Evolutionary conservation across 306 rosid genomes (phyloP), one percentile per base, ranked within the genome.

Genomic region (Boehmeria nivea): DNA sequence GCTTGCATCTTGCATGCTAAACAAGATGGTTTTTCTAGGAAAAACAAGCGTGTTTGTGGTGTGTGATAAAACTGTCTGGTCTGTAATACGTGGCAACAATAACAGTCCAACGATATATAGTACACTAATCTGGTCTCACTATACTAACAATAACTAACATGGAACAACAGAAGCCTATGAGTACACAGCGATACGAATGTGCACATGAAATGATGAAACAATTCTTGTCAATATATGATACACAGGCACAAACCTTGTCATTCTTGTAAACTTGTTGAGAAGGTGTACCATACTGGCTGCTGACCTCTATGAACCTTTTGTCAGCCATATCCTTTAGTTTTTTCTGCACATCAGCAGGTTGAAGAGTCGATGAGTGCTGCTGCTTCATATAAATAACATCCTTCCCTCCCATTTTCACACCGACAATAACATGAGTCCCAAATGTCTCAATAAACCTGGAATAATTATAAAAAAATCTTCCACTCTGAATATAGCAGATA

Each of bases 321-420:
- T 91, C 98, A 16, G 98, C 98, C 71, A 80, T 80, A 60, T 87
- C 93, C 79, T 91, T 91, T 76, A 91, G 64, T 54, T 44, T 87
- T 69, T 87, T 87, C 72, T 91, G 98, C 60, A 91, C 81, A 70
- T 87, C 95, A 47, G 86, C 81, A 47, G 91, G 89, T 77, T 91
- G 95, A 61, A 91, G 83, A 71, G 74, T 66, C 49, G 98, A 87
- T 51, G 89, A 76, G 73, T 82, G 98, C 78, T 84, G 95, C 75
- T 91, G 98, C 84, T 87, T 91, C 84, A 91, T 64, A 72, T 82
- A 91, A 75, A 91, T 84, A 64, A 82, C 89, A 77, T 91, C 98
- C 76, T 87, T 91, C 61, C 98, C 98, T 14, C 98, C 98, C 95
- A 91, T 91, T 76, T 84, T 91, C 76, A 91, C 73, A 53, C 96